phyloP scores from a whole-genome alignment of 78 protist species.

The Cavenderia fasciculata region DNA sequence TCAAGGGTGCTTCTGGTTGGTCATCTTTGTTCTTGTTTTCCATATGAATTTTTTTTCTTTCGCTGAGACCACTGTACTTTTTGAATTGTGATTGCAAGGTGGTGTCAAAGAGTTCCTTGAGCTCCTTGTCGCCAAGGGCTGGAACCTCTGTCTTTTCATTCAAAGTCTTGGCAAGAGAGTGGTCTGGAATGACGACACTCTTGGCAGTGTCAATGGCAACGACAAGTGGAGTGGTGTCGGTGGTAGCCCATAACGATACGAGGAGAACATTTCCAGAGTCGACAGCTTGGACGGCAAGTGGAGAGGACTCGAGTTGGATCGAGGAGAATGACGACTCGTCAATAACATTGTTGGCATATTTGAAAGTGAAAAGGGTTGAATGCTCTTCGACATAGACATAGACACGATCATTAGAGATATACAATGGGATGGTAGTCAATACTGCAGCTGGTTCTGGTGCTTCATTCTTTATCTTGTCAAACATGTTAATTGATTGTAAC shows the following conservation, averaged over 20 bases:
- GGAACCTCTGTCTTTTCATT: neutral
- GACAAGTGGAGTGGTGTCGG: neutral
- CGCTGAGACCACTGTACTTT: constrained; percentile 1
- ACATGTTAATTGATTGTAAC: constrained; percentile 35
- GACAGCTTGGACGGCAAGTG: neutral
- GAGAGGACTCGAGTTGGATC: neutral
- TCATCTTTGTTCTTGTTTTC: constrained; percentile 2
- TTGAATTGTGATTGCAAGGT: neutral
- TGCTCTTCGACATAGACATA: neutral
- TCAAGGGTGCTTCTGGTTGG: constrained; percentile 19
- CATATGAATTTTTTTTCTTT: neutral
- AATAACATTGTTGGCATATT: no score
- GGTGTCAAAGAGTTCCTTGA: neutral
- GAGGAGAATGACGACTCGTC: neutral
- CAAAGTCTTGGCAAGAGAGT: neutral
- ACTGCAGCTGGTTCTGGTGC: neutral
- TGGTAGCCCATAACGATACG: neutral
- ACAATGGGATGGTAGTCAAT: neutral
- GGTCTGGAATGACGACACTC: neutral
- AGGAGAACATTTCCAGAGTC: no score
- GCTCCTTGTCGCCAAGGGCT: neutral
- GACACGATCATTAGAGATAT: neutral
- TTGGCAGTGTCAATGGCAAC: neutral
- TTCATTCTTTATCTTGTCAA: neutral
- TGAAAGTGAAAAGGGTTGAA: neutral